A percentile compares a stretch with the other conserved stretches of the same genome.
Conservation (phyloP, 2,329 filamentous ascomycete species). For the Nigrospora sphaerica region DNA sequence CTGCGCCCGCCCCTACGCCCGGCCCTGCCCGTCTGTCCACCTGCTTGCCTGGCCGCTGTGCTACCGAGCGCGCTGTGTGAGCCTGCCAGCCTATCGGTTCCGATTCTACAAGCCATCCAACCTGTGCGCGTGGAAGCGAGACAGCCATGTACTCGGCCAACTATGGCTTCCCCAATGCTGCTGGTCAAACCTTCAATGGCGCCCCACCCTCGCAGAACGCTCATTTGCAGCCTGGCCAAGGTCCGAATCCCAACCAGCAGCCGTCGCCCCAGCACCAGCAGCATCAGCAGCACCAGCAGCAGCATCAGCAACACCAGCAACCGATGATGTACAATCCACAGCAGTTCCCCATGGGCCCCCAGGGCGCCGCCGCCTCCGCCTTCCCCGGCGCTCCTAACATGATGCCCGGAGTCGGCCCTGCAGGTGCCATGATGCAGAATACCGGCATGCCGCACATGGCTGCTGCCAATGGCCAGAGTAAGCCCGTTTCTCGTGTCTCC, state of each 20-base stretch:
- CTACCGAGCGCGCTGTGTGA: neutral
- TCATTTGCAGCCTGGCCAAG: slow-evolving; percentile 38
- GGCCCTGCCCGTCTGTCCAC: neutral
- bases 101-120: neutral
- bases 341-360: slow-evolving; percentile 48
- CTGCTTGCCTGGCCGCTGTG: neutral
- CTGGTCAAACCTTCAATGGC: slow-evolving; percentile 41
- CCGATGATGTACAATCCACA: slow-evolving; percentile 55
- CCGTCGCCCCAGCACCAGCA: slow-evolving; percentile 9
- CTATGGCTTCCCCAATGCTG: slow-evolving; percentile 48
- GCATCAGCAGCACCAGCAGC: slow-evolving; percentile 14
- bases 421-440: slow-evolving; percentile 55
- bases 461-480: slow-evolving; percentile 50
- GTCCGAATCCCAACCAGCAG: slow-evolving; percentile 13
- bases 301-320: slow-evolving; percentile 15
- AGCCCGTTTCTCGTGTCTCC: slow-evolving; percentile 25
- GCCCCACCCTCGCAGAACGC: slow-evolving; percentile 38
- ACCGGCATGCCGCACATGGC: slow-evolving; percentile 52
- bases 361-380: slow-evolving; percentile 36
- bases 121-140: slow-evolving; percentile 1
- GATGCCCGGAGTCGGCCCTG: slow-evolving; percentile 44
- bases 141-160: slow-evolving; percentile 47
- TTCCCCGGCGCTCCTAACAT: slow-evolving; percentile 48
- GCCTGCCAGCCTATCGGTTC: slow-evolving; percentile 1
- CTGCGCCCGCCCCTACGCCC: neutral